Conservation (phyloP, 1,284 basidiomycete genomes). For the Tilletia indica region DNA sequence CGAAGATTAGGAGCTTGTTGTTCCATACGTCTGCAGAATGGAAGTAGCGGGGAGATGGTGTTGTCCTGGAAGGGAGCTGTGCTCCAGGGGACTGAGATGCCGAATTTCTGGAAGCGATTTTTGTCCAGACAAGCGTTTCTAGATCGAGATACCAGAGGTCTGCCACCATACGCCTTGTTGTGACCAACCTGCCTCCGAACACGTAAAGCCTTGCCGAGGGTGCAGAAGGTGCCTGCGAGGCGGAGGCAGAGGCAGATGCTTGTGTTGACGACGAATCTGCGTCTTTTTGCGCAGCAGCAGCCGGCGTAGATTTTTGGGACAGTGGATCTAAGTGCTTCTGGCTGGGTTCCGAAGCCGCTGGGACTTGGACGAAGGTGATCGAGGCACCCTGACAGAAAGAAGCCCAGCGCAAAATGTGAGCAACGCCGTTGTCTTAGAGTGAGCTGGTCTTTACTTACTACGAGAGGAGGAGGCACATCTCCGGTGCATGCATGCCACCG, state of each 20-base stretch:
- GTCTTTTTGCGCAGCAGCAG: too few species aligned
- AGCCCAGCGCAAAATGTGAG: neutral
- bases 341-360: neutral
- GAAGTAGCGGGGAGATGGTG: conserved; percentile 48
- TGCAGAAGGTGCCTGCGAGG: conserved; percentile 17
- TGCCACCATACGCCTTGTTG: conserved; percentile 45
- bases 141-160: conserved; percentile 45
- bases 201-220: conserved; percentile 33
- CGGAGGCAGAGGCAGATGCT: neutral
- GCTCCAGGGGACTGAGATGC: neutral
- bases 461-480: conserved; percentile 46
- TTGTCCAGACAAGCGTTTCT: conserved; percentile 38
- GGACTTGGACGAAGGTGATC: conserved; percentile 38
- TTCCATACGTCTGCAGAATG: conserved; percentile 49
- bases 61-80: conserved; percentile 9
- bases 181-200: conserved; percentile 49
- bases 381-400: conserved; percentile 38
- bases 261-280: too few species aligned
- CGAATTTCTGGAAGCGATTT: conserved; percentile 7
- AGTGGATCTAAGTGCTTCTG: too few species aligned
- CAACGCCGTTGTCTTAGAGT: neutral
- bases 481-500: conserved; percentile 31
- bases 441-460: conserved; percentile 28
- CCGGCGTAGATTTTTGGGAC: too few species aligned
- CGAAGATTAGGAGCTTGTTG: conserved; percentile 47